Conservation (phyloP, 2,329 filamentous ascomycete genomes). For the Dactylellina drechsleri region DNA sequence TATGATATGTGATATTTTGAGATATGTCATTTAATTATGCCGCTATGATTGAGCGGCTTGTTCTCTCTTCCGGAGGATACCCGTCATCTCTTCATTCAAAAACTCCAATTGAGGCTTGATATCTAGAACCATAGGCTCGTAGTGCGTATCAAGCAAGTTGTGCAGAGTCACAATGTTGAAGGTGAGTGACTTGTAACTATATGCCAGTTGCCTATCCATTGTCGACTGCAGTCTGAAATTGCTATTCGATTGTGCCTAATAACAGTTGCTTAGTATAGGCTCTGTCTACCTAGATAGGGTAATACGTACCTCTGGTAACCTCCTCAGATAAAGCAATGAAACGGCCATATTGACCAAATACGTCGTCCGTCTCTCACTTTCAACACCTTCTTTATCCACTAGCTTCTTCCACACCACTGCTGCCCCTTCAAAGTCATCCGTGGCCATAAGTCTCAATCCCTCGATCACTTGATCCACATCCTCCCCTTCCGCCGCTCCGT, state of each 20-base stretch:
- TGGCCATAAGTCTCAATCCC: constrained; percentile 41
- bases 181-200: constrained; percentile 40
- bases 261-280: not conserved
- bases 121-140: constrained; percentile 33
- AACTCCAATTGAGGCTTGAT: constrained; percentile 43
- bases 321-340: constrained; percentile 41
- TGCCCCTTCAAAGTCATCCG: constrained; percentile 48
- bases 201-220: constrained; percentile 43
- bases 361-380: constrained; percentile 23
- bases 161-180: constrained; percentile 49
- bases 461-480: constrained; percentile 49
- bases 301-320: constrained; percentile 42
- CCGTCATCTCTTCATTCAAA: constrained; percentile 45
- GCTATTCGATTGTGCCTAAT: constrained; percentile 39
- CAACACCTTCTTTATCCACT: constrained; percentile 28
- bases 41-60: constrained; percentile 27
- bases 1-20: not conserved
- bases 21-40: no score
- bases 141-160: constrained; percentile 30
- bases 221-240: constrained; percentile 46
- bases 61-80: constrained; percentile 38
- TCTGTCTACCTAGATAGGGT: not conserved
- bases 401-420: constrained; percentile 48
- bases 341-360: constrained; percentile 51
- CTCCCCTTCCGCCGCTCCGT: constrained; percentile 35